Evolutionary conservation across 1,284 basidiomycete genomes (phyloP).

Genomic region (Athelia sp.): DNA sequence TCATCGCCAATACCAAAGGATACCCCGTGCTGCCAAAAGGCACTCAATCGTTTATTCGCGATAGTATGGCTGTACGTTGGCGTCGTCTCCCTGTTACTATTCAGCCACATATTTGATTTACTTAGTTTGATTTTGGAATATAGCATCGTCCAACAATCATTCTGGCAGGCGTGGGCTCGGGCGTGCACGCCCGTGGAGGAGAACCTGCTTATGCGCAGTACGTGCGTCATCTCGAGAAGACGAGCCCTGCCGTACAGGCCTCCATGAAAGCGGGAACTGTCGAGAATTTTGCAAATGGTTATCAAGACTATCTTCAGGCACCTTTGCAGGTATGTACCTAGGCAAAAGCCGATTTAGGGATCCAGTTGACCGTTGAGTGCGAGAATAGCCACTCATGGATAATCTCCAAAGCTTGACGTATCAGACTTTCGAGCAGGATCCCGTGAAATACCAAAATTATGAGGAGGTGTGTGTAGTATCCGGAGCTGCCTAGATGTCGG

Average conservation of each 20-base stretch:
- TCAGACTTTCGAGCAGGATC: conserved; percentile 96
- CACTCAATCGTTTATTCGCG: conserved; percentile 83
- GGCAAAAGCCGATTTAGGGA: conserved; percentile 1
- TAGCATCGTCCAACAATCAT: conserved; percentile 83
- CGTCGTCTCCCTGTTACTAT: conserved; percentile 10
- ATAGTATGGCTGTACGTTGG: conserved; percentile 75
- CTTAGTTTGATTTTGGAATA: neutral
- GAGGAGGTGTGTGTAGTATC: conserved; percentile 66
- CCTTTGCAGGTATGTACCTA: conserved; percentile 70
- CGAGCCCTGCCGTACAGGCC: conserved; percentile 58
- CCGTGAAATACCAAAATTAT: conserved; percentile 94
- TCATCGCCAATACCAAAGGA: conserved; percentile 94
- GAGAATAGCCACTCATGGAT: conserved; percentile 88
- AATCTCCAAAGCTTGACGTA: conserved; percentile 95
- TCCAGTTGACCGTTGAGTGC: conserved; percentile 3
- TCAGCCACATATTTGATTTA: conserved; percentile 11
- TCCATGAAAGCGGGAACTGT: conserved; percentile 63
- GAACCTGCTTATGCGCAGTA: conserved; percentile 91
- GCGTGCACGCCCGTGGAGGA: conserved; percentile 75
- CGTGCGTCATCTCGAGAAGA: conserved; percentile 77
- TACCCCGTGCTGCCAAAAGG: conserved; percentile 96
- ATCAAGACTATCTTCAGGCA: conserved; percentile 94
- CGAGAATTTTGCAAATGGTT: conserved; percentile 87
- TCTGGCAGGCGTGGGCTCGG: conserved; percentile 61
- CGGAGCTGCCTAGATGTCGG: conserved; percentile 5